Conservation (phyloP, 805 yeast genomes). For the Metschnikowia henanensis region DNA sequence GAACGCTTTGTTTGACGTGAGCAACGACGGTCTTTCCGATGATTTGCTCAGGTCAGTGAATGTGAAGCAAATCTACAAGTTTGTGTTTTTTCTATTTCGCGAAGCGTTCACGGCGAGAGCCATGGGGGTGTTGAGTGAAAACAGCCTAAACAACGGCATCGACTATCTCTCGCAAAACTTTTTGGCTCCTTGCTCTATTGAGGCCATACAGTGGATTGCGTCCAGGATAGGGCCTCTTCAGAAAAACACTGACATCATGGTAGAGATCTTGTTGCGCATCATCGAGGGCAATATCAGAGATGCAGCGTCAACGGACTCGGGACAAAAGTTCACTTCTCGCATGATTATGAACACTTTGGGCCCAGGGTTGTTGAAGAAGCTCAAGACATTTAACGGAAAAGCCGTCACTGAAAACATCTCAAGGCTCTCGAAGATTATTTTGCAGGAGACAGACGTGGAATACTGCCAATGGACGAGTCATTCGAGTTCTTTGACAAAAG, state of each 20-base stretch:
- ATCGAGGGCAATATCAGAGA: constrained; percentile 15
- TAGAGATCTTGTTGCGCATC: constrained; percentile 14
- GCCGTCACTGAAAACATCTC: constrained; percentile 4
- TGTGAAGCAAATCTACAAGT: constrained; percentile 62
- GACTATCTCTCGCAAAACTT: constrained; percentile 87
- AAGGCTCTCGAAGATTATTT: constrained; percentile 7
- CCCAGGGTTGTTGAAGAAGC: constrained; percentile 9
- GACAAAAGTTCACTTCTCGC: constrained; percentile 11
- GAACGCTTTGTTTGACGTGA: constrained; percentile 68
- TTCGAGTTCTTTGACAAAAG: background rate
- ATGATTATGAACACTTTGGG: constrained; percentile 18
- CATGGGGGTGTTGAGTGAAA: constrained; percentile 53
- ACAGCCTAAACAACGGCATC: constrained; percentile 69
- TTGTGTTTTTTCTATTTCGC: constrained; percentile 73
- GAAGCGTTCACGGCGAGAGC: constrained; percentile 67
- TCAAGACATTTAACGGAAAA: constrained; percentile 1
- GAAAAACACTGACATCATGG: constrained; percentile 11
- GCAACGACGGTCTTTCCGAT: constrained; percentile 75
- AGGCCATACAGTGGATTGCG: constrained; percentile 34
- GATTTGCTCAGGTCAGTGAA: constrained; percentile 68
- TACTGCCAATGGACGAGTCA: constrained; percentile 5
- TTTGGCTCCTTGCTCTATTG: constrained; percentile 52
- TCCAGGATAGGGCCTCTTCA: constrained; percentile 18
- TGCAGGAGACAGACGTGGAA: constrained; percentile 8
- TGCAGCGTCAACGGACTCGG: constrained; percentile 6